Conservation (phyloP, 805 yeast genomes). For the Spathaspora sp. region DNA sequence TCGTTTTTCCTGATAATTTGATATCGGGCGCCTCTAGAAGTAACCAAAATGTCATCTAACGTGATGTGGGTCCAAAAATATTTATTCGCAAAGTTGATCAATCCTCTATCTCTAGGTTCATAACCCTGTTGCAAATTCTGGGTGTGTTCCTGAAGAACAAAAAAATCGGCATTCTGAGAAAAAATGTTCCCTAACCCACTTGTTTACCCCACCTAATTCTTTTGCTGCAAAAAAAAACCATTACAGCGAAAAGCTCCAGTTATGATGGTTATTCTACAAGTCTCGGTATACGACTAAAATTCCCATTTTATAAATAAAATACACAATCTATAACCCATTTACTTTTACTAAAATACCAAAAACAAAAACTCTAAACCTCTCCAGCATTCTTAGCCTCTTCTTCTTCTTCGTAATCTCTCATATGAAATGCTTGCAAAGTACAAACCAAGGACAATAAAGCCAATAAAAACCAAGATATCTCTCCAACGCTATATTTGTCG, state of each 20-base stretch:
- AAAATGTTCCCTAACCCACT: background rate
- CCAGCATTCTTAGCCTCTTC: constrained; percentile 14
- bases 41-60: too few species aligned
- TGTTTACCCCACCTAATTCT: background rate
- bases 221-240: background rate
- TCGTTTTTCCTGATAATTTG: too few species aligned
- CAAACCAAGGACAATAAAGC: constrained; percentile 17
- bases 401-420: constrained; percentile 27
- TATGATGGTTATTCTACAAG: too few species aligned
- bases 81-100: too few species aligned
- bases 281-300: background rate
- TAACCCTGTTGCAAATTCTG: too few species aligned
- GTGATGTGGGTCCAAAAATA: too few species aligned
- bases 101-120: too few species aligned
- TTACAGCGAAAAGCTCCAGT: too few species aligned
- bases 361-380: background rate
- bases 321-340: background rate
- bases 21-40: too few species aligned
- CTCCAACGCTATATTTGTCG: constrained; percentile 21
- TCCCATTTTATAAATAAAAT: background rate
- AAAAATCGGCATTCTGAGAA: background rate
- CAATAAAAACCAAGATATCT: constrained; percentile 30
- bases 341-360: background rate
- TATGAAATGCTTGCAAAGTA: constrained; percentile 17
- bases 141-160: too few species aligned